phyloP scores from a whole-genome alignment of 2,329 filamentous ascomycete genomes.

The Bretziella fagacearum region DNA sequence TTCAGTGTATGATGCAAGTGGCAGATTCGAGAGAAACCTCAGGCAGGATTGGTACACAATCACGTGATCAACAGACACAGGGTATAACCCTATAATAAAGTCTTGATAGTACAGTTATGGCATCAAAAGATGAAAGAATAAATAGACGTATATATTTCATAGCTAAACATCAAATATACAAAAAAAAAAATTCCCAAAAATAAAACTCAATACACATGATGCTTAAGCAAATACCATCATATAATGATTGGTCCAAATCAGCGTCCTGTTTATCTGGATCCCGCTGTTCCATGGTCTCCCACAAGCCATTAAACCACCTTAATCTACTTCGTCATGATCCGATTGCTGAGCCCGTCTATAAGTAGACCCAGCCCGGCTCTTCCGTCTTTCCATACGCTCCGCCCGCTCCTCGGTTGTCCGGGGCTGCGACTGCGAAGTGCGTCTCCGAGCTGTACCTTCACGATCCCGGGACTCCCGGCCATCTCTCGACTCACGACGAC shows the following conservation, averaged over 20 bases:
- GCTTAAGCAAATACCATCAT: too few species aligned
- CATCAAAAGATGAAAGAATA: too few species aligned
- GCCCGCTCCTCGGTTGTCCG: constrained; percentile 21
- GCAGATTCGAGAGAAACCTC: neutral
- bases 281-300: neutral
- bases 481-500: neutral
- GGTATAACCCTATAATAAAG: neutral
- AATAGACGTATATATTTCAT: too few species aligned
- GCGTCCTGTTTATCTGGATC: constrained; percentile 1
- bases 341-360: constrained; percentile 10
- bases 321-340: constrained; percentile 9
- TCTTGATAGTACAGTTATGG: too few species aligned
- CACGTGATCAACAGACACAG: neutral
- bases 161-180: neutral
- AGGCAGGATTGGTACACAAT: neutral
- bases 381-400: constrained; percentile 22
- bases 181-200: too few species aligned
- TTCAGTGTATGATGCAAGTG: neutral
- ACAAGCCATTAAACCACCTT: neutral
- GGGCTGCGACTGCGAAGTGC: constrained; percentile 11
- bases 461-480: constrained; percentile 5
- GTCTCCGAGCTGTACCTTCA: neutral
- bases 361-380: constrained; percentile 14
- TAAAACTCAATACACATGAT: neutral
- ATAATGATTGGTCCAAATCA: neutral